Conservation (phyloP, 352 stramenopile species). For the Aphanomyces invadans region DNA sequence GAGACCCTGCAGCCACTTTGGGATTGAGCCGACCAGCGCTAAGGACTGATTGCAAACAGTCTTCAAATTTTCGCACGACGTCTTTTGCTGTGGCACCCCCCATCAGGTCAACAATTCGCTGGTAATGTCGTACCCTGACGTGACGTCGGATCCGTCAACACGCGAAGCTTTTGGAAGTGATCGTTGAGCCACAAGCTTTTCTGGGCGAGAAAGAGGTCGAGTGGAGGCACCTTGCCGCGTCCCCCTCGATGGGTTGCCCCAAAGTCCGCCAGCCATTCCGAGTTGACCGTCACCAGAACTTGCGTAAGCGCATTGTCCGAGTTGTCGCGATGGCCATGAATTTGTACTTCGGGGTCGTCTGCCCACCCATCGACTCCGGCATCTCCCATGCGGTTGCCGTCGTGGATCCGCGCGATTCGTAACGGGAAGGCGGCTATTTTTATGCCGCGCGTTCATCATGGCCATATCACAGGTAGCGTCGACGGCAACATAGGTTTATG, state of each 20-base stretch:
- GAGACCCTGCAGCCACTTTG: conserved; percentile 38
- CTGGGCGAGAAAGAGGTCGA: conserved; percentile 44
- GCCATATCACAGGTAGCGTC: too few species aligned
- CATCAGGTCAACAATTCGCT: too few species aligned
- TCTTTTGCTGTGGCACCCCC: conserved; percentile 40
- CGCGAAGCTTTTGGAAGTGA: conserved; percentile 71
- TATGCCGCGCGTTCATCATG: neutral
- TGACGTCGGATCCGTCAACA: conserved; percentile 51
- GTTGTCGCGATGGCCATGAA: neutral
- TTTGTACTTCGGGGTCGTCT: neutral
- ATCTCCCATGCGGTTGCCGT: neutral
- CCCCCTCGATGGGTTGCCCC: too few species aligned
- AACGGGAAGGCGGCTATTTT: neutral
- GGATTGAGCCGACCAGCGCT: conserved; percentile 12
- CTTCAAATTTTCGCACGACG: conserved; percentile 46
- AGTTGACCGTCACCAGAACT: conserved; percentile 49
- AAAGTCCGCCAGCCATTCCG: conserved; percentile 56
- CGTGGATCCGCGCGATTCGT: too few species aligned
- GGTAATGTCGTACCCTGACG: conserved; percentile 39
- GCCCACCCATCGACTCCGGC: neutral
- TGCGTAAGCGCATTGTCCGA: conserved; percentile 19
- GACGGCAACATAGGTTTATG: too few species aligned
- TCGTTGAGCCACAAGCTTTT: conserved; percentile 77
- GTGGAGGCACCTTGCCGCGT: too few species aligned
- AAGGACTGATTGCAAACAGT: conserved; percentile 25